Evolutionary conservation across 805 yeast genomes (phyloP), one percentile per base, ranked within the genome.

Genomic region (Myxozyma vanderwaltii): DNA sequence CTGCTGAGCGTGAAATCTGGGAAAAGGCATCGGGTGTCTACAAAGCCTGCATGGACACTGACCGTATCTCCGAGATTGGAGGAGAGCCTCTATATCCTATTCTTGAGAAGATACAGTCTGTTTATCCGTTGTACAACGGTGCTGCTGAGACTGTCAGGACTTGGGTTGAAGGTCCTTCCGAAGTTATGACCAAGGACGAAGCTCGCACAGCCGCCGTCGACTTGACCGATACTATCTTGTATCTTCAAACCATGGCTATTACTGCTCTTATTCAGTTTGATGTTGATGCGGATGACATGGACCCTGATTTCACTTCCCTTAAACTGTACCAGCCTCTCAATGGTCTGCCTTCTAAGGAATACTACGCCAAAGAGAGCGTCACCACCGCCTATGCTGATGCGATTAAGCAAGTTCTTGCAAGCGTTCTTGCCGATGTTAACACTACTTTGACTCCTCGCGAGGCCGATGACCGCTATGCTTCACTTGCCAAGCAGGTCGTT

Each of bases 321-420:
- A 52, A 40, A 26, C 33, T 63, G 17, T 53, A 52, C 44, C 66
- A 63, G 54, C 54, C 58, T 17, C 44, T 61, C 27, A 63, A 63
- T 53, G 66, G 66, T n/a, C 39, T 63, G 41, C 66, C 66, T 21
- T 63, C 66, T 8, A 56, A 57, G 51, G 62, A 63, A 48, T 63
- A 63, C 60, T 63, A 63, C 47, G 13, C 40, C 15, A 44, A 40
- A 26, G 45, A 55, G 17, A 38, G 41, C 19, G 45, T 63, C 17
- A 31, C 56, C 19, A 58, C 38, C n/a, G 48, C 39, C 8, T 63
- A 63, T 40, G 50, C 48, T 24, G 31, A 33, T 8, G 64, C 66
- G 12, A 56, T 62, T 29, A 55, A 51, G 59, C 27, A 38, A 21
- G 65, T 62, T 7, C 39, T 62, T n/a, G 58, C 50, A 8, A 62